These are phyloP conservation scores for Scheffersomyces coipomensis DNA, from an alignment of 805 yeast genomes.

Conservation along the genomic window DNA sequence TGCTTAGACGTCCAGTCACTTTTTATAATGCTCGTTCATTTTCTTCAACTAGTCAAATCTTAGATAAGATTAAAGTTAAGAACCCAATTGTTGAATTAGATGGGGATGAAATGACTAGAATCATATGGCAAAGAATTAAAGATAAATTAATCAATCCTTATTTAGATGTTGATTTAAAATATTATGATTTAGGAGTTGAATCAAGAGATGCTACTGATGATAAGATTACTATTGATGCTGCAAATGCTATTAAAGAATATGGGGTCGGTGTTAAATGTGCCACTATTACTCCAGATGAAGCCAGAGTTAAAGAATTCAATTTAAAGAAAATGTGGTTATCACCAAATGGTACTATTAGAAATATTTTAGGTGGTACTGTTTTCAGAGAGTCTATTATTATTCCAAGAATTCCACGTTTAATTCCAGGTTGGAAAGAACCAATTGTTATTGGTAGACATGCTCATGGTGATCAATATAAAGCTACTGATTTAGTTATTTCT, in stretches of 20 bases:
- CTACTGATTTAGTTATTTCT: constrained; percentile 68
- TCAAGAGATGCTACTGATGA: constrained; percentile 71
- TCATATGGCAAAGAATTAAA: constrained; percentile 77
- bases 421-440: constrained; percentile 80
- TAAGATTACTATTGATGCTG: constrained; percentile 74
- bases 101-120: constrained; percentile 87
- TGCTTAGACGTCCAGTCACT: constrained; percentile 5
- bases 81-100: constrained; percentile 77
- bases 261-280: constrained; percentile 87
- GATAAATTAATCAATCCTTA: constrained; percentile 65
- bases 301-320: constrained; percentile 69
- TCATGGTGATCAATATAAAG: constrained; percentile 81
- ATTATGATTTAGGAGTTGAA: constrained; percentile 70
- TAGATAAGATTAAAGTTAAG: constrained; percentile 61
- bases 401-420: constrained; percentile 71
- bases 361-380: constrained; percentile 78
- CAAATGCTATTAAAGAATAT: constrained; percentile 67
- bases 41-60: constrained; percentile 6
- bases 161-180: constrained; percentile 70
- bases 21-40: constrained; percentile 10
- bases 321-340: constrained; percentile 83
- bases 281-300: constrained; percentile 82
- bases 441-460: constrained; percentile 87
- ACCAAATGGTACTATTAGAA: constrained; percentile 83
- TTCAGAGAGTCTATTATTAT: constrained; percentile 83